Evolutionary conservation across 1,139 yeast species (phyloP).

Genomic region (Groenewaldozyma sp.): DNA sequence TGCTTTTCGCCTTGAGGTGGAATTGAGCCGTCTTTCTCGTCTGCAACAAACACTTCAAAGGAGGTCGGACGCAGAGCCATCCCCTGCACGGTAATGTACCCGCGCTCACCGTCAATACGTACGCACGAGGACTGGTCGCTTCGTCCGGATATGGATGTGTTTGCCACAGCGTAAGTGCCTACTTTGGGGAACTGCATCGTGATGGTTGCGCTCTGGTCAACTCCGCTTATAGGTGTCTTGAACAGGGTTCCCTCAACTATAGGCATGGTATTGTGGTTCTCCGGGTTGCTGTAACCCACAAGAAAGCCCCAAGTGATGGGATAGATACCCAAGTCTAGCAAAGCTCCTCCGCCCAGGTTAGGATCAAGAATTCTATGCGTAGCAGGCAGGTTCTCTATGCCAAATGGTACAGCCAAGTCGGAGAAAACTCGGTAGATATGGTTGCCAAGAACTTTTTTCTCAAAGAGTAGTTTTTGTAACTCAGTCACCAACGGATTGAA

Average conservation of each 20-base stretch:
- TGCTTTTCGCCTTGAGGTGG: not conserved
- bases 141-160: slow-evolving; percentile 22
- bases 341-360: slow-evolving; percentile 52
- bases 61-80: slow-evolving; percentile 25
- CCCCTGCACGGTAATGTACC: slow-evolving; percentile 25
- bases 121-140: slow-evolving; percentile 18
- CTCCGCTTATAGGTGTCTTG: slow-evolving; percentile 21
- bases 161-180: slow-evolving; percentile 24
- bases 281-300: slow-evolving; percentile 25
- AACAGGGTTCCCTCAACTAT: slow-evolving; percentile 14
- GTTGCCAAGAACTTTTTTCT: slow-evolving; percentile 41
- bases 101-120: slow-evolving; percentile 28
- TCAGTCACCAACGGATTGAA: slow-evolving; percentile 44
- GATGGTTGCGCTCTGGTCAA: slow-evolving; percentile 25
- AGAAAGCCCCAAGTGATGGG: slow-evolving; percentile 38
- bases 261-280: slow-evolving; percentile 20
- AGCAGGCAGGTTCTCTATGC: slow-evolving; percentile 17
- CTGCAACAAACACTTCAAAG: slow-evolving; percentile 10
- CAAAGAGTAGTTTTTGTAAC: slow-evolving; percentile 35
- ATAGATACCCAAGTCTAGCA: slow-evolving; percentile 53
- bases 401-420: slow-evolving; percentile 36
- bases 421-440: slow-evolving; percentile 36
- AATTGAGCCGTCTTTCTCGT: slow-evolving; percentile 4
- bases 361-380: slow-evolving; percentile 23
- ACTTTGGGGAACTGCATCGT: slow-evolving; percentile 23